Evolutionary conservation across 371 early-diverging fungal genomes (phyloP), one percentile per base, ranked within the genome.

Genomic region (Mucor indicus): DNA sequence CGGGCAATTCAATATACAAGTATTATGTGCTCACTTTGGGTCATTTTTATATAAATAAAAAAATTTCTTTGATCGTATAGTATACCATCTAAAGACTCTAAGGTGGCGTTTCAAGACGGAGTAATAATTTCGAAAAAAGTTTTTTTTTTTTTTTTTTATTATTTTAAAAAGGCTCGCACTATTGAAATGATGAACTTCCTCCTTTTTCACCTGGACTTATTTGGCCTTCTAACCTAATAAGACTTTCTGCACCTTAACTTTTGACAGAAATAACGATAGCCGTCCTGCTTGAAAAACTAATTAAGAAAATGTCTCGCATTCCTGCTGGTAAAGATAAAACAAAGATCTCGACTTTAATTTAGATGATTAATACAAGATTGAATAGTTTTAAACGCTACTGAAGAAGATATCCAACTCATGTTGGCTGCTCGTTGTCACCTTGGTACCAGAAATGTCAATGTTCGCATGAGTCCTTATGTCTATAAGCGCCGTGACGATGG

Each of bases 401-500:
- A 93, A 69, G 85, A 90, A 73, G 96, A 95, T 72, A 85, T 93
- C 66, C 86, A 90, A 80, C 77, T 86, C 62, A 80, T 97, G 60
- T 84, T 97, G 58, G 82, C 92, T 64, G 96, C 97, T 69, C 90
- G 93, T 80, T 77, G 78, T 39, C 90, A 91, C 79, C 68, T 91
- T 70, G 92, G 92, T 54, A 66, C 87, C 67, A 93, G 95, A 87
- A 97, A 97, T 81, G 65, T 73, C 57, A 91, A 92, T 67, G 74
- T 80, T 55, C 81, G 84, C 68, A 97, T 97, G 98, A 55, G 66
- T 41, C 85, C 90, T 47, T 96, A 97, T 83, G 83, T 94, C 63
- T 91, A 75, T 80, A 94, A 94, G 85, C 91, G 93, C 70, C 89
- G 97, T 55, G 75, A 81, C 59, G 96, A 97, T 80, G 92, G 90